Percentiles rank a stretch among this genome's conserved stretches.
Conservation (phyloP, 345 rosid genomes). For the Arabidopsis arenosa region DNA sequence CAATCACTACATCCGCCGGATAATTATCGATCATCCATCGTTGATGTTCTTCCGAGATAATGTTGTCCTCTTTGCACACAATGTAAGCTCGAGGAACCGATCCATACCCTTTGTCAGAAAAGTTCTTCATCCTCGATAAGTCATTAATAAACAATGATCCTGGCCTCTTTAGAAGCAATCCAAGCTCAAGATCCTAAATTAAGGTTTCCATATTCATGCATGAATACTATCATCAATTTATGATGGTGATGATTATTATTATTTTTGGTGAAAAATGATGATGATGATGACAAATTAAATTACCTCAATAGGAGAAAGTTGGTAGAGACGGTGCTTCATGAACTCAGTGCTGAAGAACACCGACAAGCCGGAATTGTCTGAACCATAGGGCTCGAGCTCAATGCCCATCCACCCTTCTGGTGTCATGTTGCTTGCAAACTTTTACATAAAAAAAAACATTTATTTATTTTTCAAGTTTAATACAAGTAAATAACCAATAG, state of each 20-base stretch:
- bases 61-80: constrained; percentile 46
- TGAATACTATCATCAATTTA: too few relatives aligned
- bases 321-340: constrained; percentile 32
- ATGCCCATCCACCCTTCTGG: constrained; percentile 40
- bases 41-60: constrained; percentile 36
- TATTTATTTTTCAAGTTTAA: too few relatives aligned
- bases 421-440: constrained; percentile 16
- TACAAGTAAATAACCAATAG: too few relatives aligned
- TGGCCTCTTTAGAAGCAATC: constrained; percentile 46
- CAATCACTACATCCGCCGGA: constrained; percentile 40
- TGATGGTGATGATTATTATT: neutral
- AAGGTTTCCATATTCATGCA: neutral
- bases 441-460: too few relatives aligned
- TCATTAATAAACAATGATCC: constrained; percentile 44
- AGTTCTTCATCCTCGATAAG: constrained; percentile 30
- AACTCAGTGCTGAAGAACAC: constrained; percentile 30
- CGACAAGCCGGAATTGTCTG: constrained; percentile 18
- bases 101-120: constrained; percentile 47
- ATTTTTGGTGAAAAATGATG: neutral
- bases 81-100: constrained; percentile 44
- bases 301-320: constrained; percentile 42
- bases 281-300: too few relatives aligned
- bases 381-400: constrained; percentile 17
- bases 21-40: constrained; percentile 47
- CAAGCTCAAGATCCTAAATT: constrained; percentile 51